These are phyloP conservation scores for Ophiostoma montium DNA, from an alignment of 2,329 filamentous ascomycete species.

Conservation along the genomic window DNA sequence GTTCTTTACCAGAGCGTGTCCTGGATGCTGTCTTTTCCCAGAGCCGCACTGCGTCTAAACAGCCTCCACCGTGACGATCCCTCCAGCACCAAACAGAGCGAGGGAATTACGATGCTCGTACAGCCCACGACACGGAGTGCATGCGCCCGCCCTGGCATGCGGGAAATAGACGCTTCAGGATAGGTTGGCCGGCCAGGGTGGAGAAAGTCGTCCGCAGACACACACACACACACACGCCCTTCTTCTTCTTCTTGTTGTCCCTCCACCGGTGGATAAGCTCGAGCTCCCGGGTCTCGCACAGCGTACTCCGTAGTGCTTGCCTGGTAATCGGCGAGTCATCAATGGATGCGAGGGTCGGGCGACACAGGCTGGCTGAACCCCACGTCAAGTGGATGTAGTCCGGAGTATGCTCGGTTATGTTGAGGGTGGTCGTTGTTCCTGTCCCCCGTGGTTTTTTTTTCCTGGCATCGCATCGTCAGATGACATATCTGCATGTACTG, in stretches of 20 bases:
- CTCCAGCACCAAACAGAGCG: too few relatives aligned
- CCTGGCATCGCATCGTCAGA: not conserved
- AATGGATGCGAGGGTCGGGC: not conserved
- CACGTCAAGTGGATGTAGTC: slow-evolving; percentile 4
- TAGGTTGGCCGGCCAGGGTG: slow-evolving; percentile 7
- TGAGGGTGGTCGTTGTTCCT: not conserved
- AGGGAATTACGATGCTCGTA: not conserved
- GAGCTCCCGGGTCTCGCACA: too few relatives aligned
- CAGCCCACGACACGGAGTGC: not conserved
- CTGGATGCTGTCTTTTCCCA: too few relatives aligned
- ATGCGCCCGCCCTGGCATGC: not conserved
- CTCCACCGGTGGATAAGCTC: too few relatives aligned
- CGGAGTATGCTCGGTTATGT: not conserved
- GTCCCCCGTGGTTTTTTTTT: not conserved
- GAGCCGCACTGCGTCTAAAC: too few relatives aligned
- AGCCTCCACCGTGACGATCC: too few relatives aligned
- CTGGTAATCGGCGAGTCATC: slow-evolving; percentile 3
- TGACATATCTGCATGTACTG: too few relatives aligned
- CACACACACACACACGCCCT: not conserved
- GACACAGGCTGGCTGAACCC: slow-evolving; percentile 2
- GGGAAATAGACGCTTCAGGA: slow-evolving; percentile 9
- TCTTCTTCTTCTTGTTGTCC: not conserved
- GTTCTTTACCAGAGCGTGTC: too few relatives aligned
- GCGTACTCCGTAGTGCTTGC: too few relatives aligned
- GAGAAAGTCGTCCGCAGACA: slow-evolving; percentile 4